These are phyloP conservation scores for Ophiostoma perfectum DNA, from an alignment of 2,329 filamentous ascomycete genomes.

Conservation along the genomic window DNA sequence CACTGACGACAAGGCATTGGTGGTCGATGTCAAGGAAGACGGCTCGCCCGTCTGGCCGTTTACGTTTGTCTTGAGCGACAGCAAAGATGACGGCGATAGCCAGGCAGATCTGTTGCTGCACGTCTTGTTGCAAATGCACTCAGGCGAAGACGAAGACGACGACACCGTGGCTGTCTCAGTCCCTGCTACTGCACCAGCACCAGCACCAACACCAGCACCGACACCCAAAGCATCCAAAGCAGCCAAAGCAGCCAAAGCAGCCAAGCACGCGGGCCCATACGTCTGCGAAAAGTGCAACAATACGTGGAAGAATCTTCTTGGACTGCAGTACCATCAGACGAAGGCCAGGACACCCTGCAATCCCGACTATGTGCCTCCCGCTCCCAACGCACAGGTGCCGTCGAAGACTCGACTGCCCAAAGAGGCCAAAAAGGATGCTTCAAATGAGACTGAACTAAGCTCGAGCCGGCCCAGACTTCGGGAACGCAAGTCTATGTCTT, in stretches of 20 bases:
- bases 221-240: too few species aligned
- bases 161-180: not conserved
- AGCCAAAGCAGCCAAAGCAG: not conserved
- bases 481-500: slow-evolving; percentile 3
- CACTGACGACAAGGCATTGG: slow-evolving; percentile 28
- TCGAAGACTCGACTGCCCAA: too few species aligned
- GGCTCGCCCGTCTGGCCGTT: slow-evolving; percentile 15
- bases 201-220: not conserved
- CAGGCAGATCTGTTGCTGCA: not conserved
- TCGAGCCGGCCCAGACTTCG: not conserved
- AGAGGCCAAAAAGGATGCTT: not conserved
- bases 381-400: slow-evolving; percentile 7
- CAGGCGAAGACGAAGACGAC: slow-evolving; percentile 17
- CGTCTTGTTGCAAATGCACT: not conserved
- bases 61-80: not conserved
- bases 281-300: slow-evolving; percentile 50
- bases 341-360: slow-evolving; percentile 53
- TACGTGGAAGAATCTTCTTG: slow-evolving; percentile 54
- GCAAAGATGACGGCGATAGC: not conserved
- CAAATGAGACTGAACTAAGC: not conserved
- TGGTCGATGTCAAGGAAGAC: slow-evolving; percentile 24
- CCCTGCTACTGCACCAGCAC: not conserved
- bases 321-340: slow-evolving; percentile 53
- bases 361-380: slow-evolving; percentile 38
- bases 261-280: slow-evolving; percentile 29